phyloP scores from a whole-genome alignment of 2,329 filamentous ascomycete genomes.

The Dendrostoma leiphaemia region DNA sequence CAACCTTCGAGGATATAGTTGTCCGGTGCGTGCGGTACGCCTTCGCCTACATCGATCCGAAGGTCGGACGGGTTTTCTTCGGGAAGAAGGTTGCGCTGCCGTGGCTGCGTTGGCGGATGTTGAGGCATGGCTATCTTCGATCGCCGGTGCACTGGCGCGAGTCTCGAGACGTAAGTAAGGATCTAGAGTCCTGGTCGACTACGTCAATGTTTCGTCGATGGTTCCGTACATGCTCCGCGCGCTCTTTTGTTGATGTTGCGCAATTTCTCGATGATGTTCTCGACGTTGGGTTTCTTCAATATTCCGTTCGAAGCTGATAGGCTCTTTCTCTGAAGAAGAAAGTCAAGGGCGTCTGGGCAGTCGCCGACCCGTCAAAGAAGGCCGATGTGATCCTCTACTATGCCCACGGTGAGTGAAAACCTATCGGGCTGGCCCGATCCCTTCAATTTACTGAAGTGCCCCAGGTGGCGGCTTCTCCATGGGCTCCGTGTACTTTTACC shows the following conservation, averaged over 20 bases:
- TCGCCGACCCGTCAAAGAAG: constrained; percentile 53
- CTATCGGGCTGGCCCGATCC: too few relatives aligned
- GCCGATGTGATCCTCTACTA: constrained; percentile 83
- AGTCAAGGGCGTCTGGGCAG: constrained; percentile 69
- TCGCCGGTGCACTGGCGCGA: constrained; percentile 65
- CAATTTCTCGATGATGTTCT: too few relatives aligned
- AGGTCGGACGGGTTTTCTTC: constrained; percentile 74
- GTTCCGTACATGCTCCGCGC: too few relatives aligned
- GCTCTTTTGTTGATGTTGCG: too few relatives aligned
- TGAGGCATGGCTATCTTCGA: constrained; percentile 65
- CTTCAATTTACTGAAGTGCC: background rate
- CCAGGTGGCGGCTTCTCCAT: constrained; percentile 78
- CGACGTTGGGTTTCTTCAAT: too few relatives aligned
- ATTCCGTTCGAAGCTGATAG: too few relatives aligned
- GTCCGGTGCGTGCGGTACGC: constrained; percentile 76
- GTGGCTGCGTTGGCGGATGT: constrained; percentile 72
- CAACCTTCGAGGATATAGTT: constrained; percentile 73
- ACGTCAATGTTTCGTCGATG: too few relatives aligned
- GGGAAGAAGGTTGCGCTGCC: constrained; percentile 70
- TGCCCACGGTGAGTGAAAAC: constrained; percentile 60
- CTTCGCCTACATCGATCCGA: constrained; percentile 68
- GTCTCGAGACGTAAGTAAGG: constrained; percentile 43
- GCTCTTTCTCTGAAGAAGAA: constrained; percentile 30
- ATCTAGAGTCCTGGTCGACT: too few relatives aligned
- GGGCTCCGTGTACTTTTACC: constrained; percentile 80